Conservation (phyloP, 257 asterid genomes). For the Przewalskia tangutica region DNA sequence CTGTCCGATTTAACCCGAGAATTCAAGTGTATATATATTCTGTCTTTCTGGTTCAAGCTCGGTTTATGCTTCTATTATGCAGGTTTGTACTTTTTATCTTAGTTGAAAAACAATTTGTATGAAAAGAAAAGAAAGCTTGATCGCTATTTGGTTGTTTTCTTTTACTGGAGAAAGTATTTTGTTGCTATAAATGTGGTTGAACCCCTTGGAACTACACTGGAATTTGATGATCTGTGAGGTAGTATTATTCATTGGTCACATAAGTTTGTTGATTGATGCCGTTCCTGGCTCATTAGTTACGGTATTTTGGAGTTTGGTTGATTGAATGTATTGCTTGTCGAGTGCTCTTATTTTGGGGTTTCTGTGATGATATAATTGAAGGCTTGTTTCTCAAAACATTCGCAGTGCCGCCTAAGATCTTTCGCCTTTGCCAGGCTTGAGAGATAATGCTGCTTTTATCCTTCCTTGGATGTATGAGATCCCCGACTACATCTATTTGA, state of each 20-base stretch:
- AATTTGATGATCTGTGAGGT: neutral
- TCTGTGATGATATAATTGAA: neutral
- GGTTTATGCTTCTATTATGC: too few species aligned
- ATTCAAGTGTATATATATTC: neutral
- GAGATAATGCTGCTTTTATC: neutral
- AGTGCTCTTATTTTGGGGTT: neutral
- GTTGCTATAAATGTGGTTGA: too few species aligned
- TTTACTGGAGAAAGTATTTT: neutral
- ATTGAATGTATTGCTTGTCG: neutral
- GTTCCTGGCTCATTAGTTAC: neutral
- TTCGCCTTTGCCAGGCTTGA: neutral
- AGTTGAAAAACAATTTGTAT: neutral
- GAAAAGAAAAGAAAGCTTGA: neutral
- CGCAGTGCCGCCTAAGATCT: neutral
- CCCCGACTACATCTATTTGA: neutral
- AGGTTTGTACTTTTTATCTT: neutral
- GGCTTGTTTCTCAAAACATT: constrained; percentile 2
- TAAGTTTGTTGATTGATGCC: neutral
- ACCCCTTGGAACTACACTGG: neutral
- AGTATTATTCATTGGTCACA: neutral
- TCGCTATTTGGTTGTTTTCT: neutral
- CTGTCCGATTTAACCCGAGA: neutral
- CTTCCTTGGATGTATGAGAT: constrained; percentile 1
- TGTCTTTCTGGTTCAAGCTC: neutral
- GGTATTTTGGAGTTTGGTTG: neutral